Percentiles rank a stretch among this genome's conserved stretches.
These are phyloP conservation scores for Penicillium verhagenii DNA, from an alignment of 495 filamentous ascomycete genomes.

Conservation along the genomic window DNA sequence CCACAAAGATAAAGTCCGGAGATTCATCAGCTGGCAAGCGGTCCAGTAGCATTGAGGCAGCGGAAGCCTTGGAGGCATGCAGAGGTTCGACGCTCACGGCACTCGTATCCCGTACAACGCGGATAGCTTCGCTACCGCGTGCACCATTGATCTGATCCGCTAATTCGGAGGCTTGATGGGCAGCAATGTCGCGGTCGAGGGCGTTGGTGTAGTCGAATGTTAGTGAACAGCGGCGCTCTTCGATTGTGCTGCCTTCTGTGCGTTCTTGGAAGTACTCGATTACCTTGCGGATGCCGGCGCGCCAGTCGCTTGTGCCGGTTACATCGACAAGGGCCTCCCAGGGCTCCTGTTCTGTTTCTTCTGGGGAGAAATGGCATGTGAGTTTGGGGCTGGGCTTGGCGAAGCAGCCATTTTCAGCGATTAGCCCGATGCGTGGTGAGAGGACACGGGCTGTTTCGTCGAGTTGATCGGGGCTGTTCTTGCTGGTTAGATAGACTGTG, in stretches of 20 bases:
- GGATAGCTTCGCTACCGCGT: slow-evolving; percentile 71
- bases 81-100: slow-evolving; percentile 74
- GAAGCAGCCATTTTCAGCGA: slow-evolving; percentile 90
- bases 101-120: slow-evolving; percentile 68
- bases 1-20: slow-evolving; percentile 75
- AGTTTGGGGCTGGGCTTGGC: slow-evolving; percentile 49
- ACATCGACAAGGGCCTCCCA: slow-evolving; percentile 71
- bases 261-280: slow-evolving; percentile 82
- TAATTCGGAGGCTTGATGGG: slow-evolving; percentile 73
- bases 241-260: slow-evolving; percentile 75
- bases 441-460: slow-evolving; percentile 64
- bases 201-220: slow-evolving; percentile 76
- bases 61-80: slow-evolving; percentile 74
- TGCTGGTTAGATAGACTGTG: slow-evolving; percentile 80
- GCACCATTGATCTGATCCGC: slow-evolving; percentile 86
- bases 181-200: slow-evolving; percentile 64
- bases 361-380: neutral
- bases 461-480: slow-evolving; percentile 73
- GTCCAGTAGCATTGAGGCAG: slow-evolving; percentile 57
- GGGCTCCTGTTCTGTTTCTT: slow-evolving; percentile 23
- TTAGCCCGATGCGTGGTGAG: slow-evolving; percentile 64
- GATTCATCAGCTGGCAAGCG: slow-evolving; percentile 25
- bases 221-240: slow-evolving; percentile 73
- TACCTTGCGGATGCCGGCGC: slow-evolving; percentile 67
- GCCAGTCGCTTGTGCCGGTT: slow-evolving; percentile 65